Evolutionary conservation across 495 filamentous ascomycete species (phyloP).

Genomic region (Aspergillus coremiiformis): DNA sequence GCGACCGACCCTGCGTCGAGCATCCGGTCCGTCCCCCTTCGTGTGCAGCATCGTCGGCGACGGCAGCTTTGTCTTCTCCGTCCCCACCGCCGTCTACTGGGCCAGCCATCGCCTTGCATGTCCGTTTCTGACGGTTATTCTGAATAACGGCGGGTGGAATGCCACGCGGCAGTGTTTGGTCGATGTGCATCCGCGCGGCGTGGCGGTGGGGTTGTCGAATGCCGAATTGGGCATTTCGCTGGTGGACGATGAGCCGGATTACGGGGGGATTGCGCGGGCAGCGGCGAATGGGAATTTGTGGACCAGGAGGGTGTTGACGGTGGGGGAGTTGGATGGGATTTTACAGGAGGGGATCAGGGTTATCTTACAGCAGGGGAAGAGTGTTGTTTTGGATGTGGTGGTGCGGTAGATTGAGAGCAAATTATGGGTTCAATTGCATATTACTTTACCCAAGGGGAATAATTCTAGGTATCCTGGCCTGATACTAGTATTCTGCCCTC

Average conservation of each 20-base stretch:
- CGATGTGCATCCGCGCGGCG: conserved; percentile 15
- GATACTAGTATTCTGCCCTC: no score
- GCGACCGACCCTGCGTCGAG: conserved; percentile 1
- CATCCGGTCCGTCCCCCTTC: conserved; percentile 8
- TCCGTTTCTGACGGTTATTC: conserved; percentile 23
- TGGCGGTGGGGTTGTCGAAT: conserved; percentile 9
- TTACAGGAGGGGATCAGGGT: not conserved
- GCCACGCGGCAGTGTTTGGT: conserved; percentile 13
- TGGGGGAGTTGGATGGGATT: conserved; percentile 2
- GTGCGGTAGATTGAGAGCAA: no score
- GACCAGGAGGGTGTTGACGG: conserved; percentile 6
- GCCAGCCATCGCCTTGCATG: conserved; percentile 18
- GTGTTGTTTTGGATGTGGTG: conserved; percentile 1
- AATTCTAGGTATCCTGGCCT: no score
- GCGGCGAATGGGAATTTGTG: conserved; percentile 18
- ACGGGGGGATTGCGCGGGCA: conserved; percentile 15
- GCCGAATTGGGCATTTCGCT: conserved; percentile 15
- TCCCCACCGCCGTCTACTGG: conserved; percentile 25
- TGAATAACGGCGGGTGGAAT: conserved; percentile 25
- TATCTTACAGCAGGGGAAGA: not conserved
- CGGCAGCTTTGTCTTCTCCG: conserved; percentile 24
- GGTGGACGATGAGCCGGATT: conserved; percentile 16
- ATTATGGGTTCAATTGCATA: no score
- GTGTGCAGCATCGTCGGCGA: conserved; percentile 24
- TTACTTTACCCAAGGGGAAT: no score